phyloP scores from a whole-genome alignment of 2,329 filamentous ascomycete genomes.

The Fusarium burgessii region DNA sequence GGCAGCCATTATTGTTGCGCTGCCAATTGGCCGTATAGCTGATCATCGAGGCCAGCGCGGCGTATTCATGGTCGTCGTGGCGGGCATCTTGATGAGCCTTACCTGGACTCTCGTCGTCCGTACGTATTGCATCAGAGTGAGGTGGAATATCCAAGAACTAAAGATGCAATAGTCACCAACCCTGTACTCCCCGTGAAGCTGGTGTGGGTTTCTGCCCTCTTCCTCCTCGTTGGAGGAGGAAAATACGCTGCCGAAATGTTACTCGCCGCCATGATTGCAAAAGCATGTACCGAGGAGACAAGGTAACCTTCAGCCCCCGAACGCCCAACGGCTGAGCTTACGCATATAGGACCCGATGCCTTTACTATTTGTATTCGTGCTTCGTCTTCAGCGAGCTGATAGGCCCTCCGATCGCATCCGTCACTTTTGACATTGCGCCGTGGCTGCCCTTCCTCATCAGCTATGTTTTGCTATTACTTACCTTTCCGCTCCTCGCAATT shows the following conservation, averaged over 20 bases:
- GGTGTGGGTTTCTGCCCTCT: not conserved
- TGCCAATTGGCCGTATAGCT: not conserved
- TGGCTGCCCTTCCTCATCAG: not conserved
- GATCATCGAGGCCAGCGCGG: not conserved
- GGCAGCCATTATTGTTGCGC: not conserved
- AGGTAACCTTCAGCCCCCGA: not conserved
- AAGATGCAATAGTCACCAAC: too few relatives aligned
- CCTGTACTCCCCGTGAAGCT: not conserved
- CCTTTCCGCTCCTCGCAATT: too few relatives aligned
- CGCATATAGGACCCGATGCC: not conserved
- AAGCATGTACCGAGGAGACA: not conserved
- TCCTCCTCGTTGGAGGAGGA: not conserved
- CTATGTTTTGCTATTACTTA: not conserved
- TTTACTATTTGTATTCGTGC: not conserved
- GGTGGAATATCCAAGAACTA: rapidly evolving
- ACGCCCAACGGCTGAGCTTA: not conserved
- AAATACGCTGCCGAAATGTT: not conserved
- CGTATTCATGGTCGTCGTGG: not conserved
- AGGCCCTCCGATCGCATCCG: too few relatives aligned
- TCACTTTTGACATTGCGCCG: not conserved
- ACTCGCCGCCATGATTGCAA: not conserved
- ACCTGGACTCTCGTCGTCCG: not conserved
- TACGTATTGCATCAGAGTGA: not conserved
- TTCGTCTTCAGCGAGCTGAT: not conserved
- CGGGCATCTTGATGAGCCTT: not conserved